Base-by-base conservation (phyloP, 1,284 basidiomycete species). In the Mycena sp. region DNA sequence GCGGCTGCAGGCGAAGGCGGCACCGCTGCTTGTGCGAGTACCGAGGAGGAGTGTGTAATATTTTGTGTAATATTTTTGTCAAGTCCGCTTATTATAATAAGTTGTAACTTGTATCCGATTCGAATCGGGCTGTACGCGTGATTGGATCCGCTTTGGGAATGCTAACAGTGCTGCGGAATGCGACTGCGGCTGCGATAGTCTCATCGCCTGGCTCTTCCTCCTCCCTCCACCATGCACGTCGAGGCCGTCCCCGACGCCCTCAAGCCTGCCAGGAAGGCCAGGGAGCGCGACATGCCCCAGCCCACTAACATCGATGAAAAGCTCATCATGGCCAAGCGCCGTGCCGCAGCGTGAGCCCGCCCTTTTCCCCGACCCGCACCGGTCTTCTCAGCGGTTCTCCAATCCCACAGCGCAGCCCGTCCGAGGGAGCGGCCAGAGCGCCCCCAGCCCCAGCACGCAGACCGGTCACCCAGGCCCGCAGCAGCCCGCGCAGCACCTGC, bases 271-370 rank as follows among this genome's bases (percentile, higher is more conserved):
- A 69, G 75, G 53, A 78, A 77, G 71, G 72, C 70, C 64, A 79
- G 76, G 68, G 77, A 78, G 63, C 75, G 77, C 60, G 77, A 78
- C 55, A 60, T 72, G 17, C 37, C 61, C 6, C 80, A 85, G 51
- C 81, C 85, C 3, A 88, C 88, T 0, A 89, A 92, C 76, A 73
- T 93, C 41, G 89, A 87, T 61, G 86, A 91, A 72, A 84, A 82
- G 65, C 79, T 93, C 40, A 81, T 87, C 63, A 87, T 89, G n/a
- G 85, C 87, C 70, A 81, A 91, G 50, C 84, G 80, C 67, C 87
- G 85, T 50, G 89, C 89, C 52, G 79, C 65, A 19, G 65, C 77
- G 90, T 91, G 63, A 54, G 85, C 68, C 38, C 19, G 44, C 40
- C 49, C 50, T n/a, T 44, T 51, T 58, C 40, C 60, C 23, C 65